Evolutionary conservation across 75 land plant genomes (phyloP).

Genomic region (Cupressus sempervirens): DNA sequence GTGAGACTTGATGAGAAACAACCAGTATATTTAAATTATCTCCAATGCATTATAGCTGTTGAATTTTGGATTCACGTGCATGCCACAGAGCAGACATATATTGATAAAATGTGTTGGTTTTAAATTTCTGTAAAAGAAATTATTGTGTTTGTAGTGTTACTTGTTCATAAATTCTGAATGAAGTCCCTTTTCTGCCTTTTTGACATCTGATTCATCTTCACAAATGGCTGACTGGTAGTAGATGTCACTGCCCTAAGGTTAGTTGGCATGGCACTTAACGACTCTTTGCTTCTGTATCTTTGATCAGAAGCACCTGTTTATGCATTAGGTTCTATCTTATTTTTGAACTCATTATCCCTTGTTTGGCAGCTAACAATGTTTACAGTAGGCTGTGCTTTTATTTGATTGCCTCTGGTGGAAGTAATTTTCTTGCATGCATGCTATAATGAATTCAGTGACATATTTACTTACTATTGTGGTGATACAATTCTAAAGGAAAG

Average conservation of each 20-base stretch:
- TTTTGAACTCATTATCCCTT: not conserved
- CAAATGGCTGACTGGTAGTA: not conserved
- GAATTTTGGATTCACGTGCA: not conserved
- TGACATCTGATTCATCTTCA: not conserved
- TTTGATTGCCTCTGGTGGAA: not conserved
- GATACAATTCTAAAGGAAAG: not conserved
- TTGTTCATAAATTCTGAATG: not conserved
- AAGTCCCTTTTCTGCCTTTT: not conserved
- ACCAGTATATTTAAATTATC: not conserved
- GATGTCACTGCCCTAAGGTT: not conserved
- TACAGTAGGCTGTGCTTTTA: not conserved
- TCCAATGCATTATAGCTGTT: not conserved
- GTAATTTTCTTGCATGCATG: not conserved
- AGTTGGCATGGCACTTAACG: not conserved
- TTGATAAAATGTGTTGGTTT: too few relatives aligned
- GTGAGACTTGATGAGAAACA: slow-evolving; percentile 26
- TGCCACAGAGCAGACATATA: not conserved
- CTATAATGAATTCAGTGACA: not conserved
- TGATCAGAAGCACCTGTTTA: not conserved
- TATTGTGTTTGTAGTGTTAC: not conserved
- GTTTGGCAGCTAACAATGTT: not conserved
- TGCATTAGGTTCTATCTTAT: not conserved
- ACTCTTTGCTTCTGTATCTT: not conserved
- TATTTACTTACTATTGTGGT: not conserved
- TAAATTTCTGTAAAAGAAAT: not conserved